A percentile compares a stretch with the other conserved stretches of the same genome.
phyloP scores from a whole-genome alignment of 352 stramenopile species.

The Paralagenidium karlingii region DNA sequence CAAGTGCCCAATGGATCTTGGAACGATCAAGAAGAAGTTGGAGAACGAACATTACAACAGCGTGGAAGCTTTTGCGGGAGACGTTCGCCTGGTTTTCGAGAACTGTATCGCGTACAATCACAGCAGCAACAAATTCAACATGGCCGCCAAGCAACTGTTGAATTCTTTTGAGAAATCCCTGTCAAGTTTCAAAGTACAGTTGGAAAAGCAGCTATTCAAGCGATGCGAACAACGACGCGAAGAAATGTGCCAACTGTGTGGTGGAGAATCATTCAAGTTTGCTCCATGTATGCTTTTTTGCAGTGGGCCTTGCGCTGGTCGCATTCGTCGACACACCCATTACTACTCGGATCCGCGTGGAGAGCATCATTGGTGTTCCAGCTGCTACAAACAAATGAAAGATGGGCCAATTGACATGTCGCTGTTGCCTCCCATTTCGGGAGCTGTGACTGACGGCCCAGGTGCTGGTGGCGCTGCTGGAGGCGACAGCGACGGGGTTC shows the following conservation, averaged over 20 bases:
- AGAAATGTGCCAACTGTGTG: slow-evolving; percentile 83
- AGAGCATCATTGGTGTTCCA: slow-evolving; percentile 82
- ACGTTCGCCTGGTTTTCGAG: slow-evolving; percentile 83
- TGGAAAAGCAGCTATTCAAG: slow-evolving; percentile 81
- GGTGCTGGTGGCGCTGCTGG: slow-evolving; percentile 6
- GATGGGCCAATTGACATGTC: slow-evolving; percentile 88
- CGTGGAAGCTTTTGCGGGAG: slow-evolving; percentile 72
- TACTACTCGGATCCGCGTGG: slow-evolving; percentile 79
- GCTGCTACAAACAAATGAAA: slow-evolving; percentile 85
- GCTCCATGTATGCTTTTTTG: slow-evolving; percentile 84
- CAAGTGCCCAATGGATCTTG: slow-evolving; percentile 98
- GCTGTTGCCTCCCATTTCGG: slow-evolving; percentile 57
- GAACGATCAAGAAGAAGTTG: slow-evolving; percentile 95
- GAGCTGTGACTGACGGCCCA: slow-evolving; percentile 42
- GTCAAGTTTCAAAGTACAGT: slow-evolving; percentile 46
- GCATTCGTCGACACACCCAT: slow-evolving; percentile 75
- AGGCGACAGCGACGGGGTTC: slow-evolving; percentile 33
- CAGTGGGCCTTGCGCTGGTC: slow-evolving; percentile 66
- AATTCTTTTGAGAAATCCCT: slow-evolving; percentile 64
- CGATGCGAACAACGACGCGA: slow-evolving; percentile 68
- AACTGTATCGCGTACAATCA: slow-evolving; percentile 87
- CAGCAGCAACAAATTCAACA: slow-evolving; percentile 84
- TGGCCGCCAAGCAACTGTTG: slow-evolving; percentile 69
- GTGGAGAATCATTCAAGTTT: slow-evolving; percentile 85
- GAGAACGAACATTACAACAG: slow-evolving; percentile 92